Conservation (phyloP, 2,329 filamentous ascomycete species). For the Chaetomiaceae sp. region DNA sequence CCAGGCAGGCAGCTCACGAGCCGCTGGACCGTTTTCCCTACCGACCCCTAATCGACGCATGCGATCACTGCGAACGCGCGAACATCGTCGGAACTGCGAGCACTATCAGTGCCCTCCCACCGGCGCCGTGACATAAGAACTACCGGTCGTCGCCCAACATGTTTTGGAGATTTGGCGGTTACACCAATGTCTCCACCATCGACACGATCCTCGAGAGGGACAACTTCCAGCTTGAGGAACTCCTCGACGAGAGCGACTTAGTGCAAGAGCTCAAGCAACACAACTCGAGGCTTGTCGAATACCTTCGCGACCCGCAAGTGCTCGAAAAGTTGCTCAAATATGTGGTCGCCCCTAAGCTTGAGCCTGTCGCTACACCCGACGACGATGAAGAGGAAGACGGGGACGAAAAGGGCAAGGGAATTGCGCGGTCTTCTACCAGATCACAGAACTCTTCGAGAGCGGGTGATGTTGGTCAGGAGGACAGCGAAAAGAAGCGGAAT, state of each 20-base stretch:
- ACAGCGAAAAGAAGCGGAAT: slow-evolving; percentile 83
- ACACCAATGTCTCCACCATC: slow-evolving; percentile 94
- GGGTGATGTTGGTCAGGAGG: slow-evolving; percentile 57
- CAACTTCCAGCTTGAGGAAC: slow-evolving; percentile 90
- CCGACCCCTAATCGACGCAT: slow-evolving; percentile 12
- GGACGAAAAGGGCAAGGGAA: slow-evolving; percentile 44
- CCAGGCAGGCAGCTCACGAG: neutral
- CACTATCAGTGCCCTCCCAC: neutral
- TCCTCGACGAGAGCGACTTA: slow-evolving; percentile 92
- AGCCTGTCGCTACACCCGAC: slow-evolving; percentile 48
- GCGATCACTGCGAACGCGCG: slow-evolving; percentile 3
- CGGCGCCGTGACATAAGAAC: slow-evolving; percentile 30
- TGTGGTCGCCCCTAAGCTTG: slow-evolving; percentile 75
- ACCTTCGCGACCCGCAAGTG: slow-evolving; percentile 80
- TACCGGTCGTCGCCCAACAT: slow-evolving; percentile 56
- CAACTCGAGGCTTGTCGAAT: slow-evolving; percentile 96
- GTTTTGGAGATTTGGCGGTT: slow-evolving; percentile 99
- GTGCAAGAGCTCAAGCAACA: slow-evolving; percentile 98
- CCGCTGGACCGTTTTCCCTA: neutral
- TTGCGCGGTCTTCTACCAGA: slow-evolving; percentile 46
- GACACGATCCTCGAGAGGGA: slow-evolving; percentile 96
- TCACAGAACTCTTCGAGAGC: slow-evolving; percentile 49
- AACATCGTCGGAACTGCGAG: too few species aligned
- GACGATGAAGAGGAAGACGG: slow-evolving; percentile 50
- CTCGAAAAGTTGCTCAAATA: slow-evolving; percentile 84